phyloP scores from a whole-genome alignment of 306 rosid genomes.

The Prunus salicina region DNA sequence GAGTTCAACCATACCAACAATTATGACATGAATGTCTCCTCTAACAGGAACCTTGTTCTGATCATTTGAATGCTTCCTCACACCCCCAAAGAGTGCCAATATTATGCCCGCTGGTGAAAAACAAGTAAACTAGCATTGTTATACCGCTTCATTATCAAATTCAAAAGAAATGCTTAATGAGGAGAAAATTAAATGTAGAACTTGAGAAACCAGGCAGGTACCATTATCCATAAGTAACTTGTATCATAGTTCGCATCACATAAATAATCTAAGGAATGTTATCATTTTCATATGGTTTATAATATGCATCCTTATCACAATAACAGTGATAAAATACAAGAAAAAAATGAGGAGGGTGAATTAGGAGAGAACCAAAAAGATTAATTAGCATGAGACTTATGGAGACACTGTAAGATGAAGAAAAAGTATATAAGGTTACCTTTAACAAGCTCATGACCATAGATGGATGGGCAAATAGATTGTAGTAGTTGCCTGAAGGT shows the following conservation, averaged over 20 bases:
- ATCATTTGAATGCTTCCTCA: slow-evolving; percentile 77
- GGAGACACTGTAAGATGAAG: slow-evolving; percentile 16
- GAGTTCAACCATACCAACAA: slow-evolving; percentile 69
- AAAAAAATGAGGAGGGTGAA: background rate
- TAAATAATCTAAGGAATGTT: background rate
- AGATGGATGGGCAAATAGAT: slow-evolving; percentile 92
- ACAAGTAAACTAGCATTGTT: slow-evolving; percentile 13
- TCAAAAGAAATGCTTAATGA: background rate
- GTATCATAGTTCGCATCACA: background rate
- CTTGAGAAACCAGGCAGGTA: slow-evolving; percentile 5
- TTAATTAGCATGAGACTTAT: slow-evolving; percentile 4
- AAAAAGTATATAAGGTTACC: slow-evolving; percentile 40
- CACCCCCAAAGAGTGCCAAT: slow-evolving; percentile 77
- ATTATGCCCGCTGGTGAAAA: slow-evolving; percentile 73
- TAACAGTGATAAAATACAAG: background rate
- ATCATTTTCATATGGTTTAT: background rate
- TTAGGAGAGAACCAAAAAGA: slow-evolving; percentile 5
- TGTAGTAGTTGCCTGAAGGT: slow-evolving; percentile 86
- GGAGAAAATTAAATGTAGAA: background rate
- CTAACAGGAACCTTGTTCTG: slow-evolving; percentile 95
- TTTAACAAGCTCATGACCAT: slow-evolving; percentile 97
- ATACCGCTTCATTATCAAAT: slow-evolving; percentile 7
- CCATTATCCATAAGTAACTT: background rate
- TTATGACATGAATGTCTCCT: slow-evolving; percentile 90
- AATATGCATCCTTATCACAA: background rate